phyloP scores from a whole-genome alignment of 148 eudicot genomes.

The Heliosperma pusillum region DNA sequence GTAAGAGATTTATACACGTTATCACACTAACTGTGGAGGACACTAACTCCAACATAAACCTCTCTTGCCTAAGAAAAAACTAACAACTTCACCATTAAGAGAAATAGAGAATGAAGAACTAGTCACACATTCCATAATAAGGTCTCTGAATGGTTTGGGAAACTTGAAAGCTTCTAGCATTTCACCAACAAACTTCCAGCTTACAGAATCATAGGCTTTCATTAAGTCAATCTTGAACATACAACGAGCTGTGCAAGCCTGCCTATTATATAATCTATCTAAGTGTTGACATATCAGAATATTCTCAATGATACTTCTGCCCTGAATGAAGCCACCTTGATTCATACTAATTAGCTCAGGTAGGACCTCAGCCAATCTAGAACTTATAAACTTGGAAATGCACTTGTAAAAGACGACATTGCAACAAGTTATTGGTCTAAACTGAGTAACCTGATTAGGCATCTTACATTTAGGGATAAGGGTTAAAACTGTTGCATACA shows the following conservation, averaged over 20 bases:
- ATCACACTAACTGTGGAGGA: no score
- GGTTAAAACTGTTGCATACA: neutral
- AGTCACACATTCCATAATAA: neutral
- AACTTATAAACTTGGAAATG: neutral
- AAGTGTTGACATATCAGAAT: neutral
- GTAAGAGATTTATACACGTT: no score
- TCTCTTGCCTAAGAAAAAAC: neutral
- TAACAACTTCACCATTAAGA: neutral
- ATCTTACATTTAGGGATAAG: neutral
- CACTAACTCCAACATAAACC: no score
- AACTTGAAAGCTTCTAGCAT: neutral
- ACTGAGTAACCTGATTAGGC: neutral
- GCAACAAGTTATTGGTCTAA: neutral
- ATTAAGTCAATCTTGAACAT: neutral
- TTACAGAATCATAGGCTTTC: neutral
- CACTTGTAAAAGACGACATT: neutral
- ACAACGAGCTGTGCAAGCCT: neutral
- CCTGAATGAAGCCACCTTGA: neutral
- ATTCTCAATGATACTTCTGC: neutral
- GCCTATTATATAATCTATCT: neutral
- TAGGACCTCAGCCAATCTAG: no score
- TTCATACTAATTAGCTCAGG: neutral
- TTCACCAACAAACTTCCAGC: neutral
- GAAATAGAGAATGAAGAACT: neutral
- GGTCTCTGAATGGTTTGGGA: neutral